Base-by-base conservation (phyloP, 176 grass and related monocot species). In the Phoenix dactylifera region DNA sequence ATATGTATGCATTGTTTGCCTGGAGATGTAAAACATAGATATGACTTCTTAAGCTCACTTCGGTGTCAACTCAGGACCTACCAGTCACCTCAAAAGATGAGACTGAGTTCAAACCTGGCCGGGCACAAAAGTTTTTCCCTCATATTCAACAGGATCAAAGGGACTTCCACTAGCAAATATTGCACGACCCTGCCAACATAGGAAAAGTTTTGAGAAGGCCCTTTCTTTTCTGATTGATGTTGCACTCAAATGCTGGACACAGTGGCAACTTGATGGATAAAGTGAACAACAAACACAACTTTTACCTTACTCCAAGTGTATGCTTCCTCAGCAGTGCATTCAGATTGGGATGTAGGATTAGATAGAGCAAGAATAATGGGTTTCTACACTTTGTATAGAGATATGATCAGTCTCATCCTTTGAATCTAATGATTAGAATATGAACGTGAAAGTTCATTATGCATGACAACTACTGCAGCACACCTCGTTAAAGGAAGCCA, bases 91-190 rank as follows among this genome's bases (percentile, higher is more conserved):
- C 4, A 55, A 48, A 50, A 26, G n/a, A 29, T 66, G 16, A 7
- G 57, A 22, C 25, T 64, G 44, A 55, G 29, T 79, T 82, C 63
- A 67, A 77, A 98, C 94, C 88, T 98, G 94, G 71, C 94, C 94
- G 63, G 88, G 76, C 58, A 89, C 67, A 77, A 66, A 74, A 63
- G 74, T 49, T 74, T 81, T 93, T 35, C 81, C 94, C 14, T 91
- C 52, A 22, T 82, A 81, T 59, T 98, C 88, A 48, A 98, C 81
- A 52, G 88, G 88, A 58, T 66, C 82, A 83, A 98, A 98, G 16
- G 94, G 94, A 79, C 94, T 98, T 53, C 94, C 94, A 60, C 94
- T 98, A 66, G 94, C 94, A 92, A 98, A 98, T 30, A 98, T 77
- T 30, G 70, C 81, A 69, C 88, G 88, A 17, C 88, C 88, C 94